These are phyloP conservation scores for Brasenia schreberi DNA, from an alignment of 164 flowering plant genomes.

Conservation along the genomic window DNA sequence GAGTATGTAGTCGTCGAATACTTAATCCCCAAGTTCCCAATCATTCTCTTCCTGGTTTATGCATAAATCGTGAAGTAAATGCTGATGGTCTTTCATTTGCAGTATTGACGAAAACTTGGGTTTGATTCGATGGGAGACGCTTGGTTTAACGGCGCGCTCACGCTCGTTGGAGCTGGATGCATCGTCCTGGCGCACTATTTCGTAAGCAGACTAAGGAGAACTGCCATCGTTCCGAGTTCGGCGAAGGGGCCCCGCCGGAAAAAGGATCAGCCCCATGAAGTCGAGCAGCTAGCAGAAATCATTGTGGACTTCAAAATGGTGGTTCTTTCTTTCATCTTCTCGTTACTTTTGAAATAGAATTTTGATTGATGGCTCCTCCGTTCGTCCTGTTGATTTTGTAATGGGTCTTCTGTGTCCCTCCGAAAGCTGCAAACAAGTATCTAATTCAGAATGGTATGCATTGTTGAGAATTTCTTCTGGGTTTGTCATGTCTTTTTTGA, in stretches of 20 bases:
- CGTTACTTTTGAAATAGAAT: too few species aligned
- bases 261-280: conserved; percentile 31
- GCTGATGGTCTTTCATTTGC: neutral
- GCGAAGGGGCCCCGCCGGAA: conserved; percentile 15
- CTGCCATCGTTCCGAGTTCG: conserved; percentile 8
- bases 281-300: conserved; percentile 79
- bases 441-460: too few species aligned
- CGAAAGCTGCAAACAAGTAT: too few species aligned
- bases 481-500: too few species aligned
- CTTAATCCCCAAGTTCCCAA: neutral
- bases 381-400: too few species aligned
- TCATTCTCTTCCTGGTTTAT: neutral
- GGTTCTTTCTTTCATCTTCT: neutral
- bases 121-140: conserved; percentile 31
- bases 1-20: too few species aligned
- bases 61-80: neutral
- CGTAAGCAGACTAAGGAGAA: conserved; percentile 27
- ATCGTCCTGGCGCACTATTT: conserved; percentile 58
- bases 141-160: conserved; percentile 55
- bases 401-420: too few species aligned
- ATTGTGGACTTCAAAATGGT: conserved; percentile 91
- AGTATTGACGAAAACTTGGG: neutral
- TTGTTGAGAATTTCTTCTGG: too few species aligned
- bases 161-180: conserved; percentile 62
- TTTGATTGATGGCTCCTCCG: too few species aligned